Evolutionary conservation across 148 eudicot species (phyloP).

Genomic region (Rhododendron williamsianum): DNA sequence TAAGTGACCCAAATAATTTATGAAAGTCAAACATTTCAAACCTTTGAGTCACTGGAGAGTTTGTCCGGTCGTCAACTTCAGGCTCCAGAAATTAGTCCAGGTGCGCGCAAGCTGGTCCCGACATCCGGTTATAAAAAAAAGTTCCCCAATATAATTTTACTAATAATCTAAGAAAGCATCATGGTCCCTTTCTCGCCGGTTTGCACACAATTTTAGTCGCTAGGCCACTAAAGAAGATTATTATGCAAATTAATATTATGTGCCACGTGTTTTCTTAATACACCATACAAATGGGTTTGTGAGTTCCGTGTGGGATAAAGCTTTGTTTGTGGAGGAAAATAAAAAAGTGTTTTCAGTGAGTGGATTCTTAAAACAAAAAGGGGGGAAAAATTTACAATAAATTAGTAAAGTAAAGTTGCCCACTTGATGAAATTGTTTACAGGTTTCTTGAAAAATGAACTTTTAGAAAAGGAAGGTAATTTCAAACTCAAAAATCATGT

Average conservation of each 20-base stretch:
- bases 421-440: background rate
- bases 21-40: too few species aligned
- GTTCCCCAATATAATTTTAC: too few species aligned
- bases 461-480: too few species aligned
- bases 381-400: background rate
- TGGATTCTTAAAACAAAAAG: background rate
- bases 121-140: too few species aligned
- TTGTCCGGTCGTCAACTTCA: too few species aligned
- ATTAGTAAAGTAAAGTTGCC: background rate
- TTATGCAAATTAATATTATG: background rate
- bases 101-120: too few species aligned
- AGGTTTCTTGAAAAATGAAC: background rate
- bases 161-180: background rate
- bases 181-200: background rate
- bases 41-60: too few species aligned
- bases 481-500: too few species aligned
- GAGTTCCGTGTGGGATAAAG: background rate
- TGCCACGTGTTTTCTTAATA: background rate
- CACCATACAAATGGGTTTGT: background rate
- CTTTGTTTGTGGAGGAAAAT: background rate
- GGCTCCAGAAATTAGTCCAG: rapidly evolving
- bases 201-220: too few species aligned
- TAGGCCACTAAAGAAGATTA: background rate
- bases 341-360: background rate
- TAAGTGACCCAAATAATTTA: too few species aligned